Evolutionary conservation across 1,284 basidiomycete species (phyloP).

Genomic region (Sanguinoderma infundibulare): DNA sequence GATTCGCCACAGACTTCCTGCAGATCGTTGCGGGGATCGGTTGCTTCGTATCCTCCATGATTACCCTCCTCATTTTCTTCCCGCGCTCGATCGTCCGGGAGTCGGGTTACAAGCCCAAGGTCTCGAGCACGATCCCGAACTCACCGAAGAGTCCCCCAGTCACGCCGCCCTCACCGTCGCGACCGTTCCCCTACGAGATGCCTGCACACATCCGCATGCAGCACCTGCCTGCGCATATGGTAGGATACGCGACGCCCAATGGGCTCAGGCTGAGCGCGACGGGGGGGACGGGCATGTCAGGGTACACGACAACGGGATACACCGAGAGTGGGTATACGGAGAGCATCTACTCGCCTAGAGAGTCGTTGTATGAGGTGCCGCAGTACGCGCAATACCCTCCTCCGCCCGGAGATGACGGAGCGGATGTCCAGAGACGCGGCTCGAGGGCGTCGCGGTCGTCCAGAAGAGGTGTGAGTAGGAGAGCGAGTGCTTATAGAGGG

Average conservation of each 20-base stretch:
- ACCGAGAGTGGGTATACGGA: constrained; percentile 18
- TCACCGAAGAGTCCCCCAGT: constrained; percentile 32
- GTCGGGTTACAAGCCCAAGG: constrained; percentile 53
- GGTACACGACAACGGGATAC: constrained; percentile 9
- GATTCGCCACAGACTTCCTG: constrained; percentile 55
- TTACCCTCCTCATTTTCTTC: constrained; percentile 80
- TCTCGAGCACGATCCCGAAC: constrained; percentile 24
- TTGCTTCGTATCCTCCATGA: constrained; percentile 73
- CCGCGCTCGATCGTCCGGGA: constrained; percentile 70
- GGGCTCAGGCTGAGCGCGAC: constrained; percentile 6
- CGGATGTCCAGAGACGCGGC: constrained; percentile 5
- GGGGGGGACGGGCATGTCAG: constrained; percentile 8
- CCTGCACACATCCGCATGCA: neutral
- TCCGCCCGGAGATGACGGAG: constrained; percentile 4
- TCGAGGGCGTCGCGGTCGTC: constrained; percentile 6
- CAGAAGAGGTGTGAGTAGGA: constrained; percentile 6
- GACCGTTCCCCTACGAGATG: constrained; percentile 8
- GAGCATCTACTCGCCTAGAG: constrained; percentile 21
- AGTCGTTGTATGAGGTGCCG: constrained; percentile 19
- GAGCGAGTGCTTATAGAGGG: constrained; percentile 11
- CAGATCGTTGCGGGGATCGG: constrained; percentile 71
- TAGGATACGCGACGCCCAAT: neutral
- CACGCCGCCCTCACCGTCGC: constrained; percentile 23
- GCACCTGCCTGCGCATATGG: constrained; percentile 12
- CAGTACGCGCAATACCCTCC: constrained; percentile 10